Percentiles rank a stretch among this genome's conserved stretches.
Conservation (phyloP, 1,284 basidiomycete species). For the Trametes versicolor region DNA sequence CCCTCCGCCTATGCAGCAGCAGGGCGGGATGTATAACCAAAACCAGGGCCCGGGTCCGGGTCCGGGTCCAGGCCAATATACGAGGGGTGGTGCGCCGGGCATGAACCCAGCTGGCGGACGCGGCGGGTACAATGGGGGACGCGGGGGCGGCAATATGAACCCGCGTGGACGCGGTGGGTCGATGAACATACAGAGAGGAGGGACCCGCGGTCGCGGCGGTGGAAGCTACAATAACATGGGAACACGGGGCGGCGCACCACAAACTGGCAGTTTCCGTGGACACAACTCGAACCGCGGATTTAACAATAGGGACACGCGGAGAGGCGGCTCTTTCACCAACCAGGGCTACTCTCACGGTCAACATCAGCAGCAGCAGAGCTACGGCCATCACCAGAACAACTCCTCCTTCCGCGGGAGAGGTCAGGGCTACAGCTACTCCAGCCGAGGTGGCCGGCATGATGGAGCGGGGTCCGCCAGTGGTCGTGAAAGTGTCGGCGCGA, state of each 20-base stretch:
- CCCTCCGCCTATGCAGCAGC: constrained; percentile 44
- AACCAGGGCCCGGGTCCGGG: constrained; percentile 40
- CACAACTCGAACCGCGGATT: constrained; percentile 71
- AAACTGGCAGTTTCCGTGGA: constrained; percentile 56
- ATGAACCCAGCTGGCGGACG: constrained; percentile 51
- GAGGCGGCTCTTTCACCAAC: constrained; percentile 68
- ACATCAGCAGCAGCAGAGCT: constrained; percentile 42
- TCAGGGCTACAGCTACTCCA: constrained; percentile 46
- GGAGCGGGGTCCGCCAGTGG: constrained; percentile 47
- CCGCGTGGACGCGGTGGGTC: constrained; percentile 60
- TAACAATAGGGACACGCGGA: constrained; percentile 67
- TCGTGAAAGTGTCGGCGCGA: constrained; percentile 46
- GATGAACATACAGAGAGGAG: constrained; percentile 57
- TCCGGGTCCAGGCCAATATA: constrained; percentile 42
- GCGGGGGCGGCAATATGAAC: constrained; percentile 45
- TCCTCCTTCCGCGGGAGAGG: constrained; percentile 56
- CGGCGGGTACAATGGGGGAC: constrained; percentile 51
- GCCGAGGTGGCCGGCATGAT: constrained; percentile 64
- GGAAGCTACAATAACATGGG: constrained; percentile 53
- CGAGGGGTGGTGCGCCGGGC: constrained; percentile 56
- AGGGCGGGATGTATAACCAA: constrained; percentile 36
- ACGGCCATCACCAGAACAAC: constrained; percentile 36
- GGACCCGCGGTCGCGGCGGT: constrained; percentile 50
- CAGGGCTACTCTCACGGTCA: constrained; percentile 50
- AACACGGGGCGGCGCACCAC: constrained; percentile 46